Conservation (phyloP, 306 rosid species). For the Gynostemma pentaphyllum region DNA sequence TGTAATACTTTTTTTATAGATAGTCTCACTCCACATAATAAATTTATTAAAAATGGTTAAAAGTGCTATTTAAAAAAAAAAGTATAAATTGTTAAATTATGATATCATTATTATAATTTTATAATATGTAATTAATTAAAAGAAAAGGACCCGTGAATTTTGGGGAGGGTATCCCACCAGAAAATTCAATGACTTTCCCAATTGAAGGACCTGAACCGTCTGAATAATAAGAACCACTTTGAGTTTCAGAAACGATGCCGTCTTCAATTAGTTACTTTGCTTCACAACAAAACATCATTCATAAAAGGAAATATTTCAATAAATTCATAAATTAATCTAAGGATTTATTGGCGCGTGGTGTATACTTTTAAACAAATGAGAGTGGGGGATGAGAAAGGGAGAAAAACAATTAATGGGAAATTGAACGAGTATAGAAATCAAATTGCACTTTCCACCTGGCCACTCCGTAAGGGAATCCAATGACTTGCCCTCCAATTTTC, state of each 20-base stretch:
- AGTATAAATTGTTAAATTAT: too few relatives aligned
- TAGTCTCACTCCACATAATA: too few relatives aligned
- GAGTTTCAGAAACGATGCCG: slow-evolving; percentile 5
- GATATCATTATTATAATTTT: too few relatives aligned
- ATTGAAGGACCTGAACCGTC: not conserved
- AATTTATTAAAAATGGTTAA: not conserved
- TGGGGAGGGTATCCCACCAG: not conserved
- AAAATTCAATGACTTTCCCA: slow-evolving; percentile 6
- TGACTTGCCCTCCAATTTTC: slow-evolving; percentile 6
- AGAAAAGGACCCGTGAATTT: not conserved
- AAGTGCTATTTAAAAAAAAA: too few relatives aligned
- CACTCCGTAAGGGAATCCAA: slow-evolving; percentile 13
- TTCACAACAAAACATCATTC: not conserved
- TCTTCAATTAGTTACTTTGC: not conserved
- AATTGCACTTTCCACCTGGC: slow-evolving; percentile 9
- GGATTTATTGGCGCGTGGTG: not conserved
- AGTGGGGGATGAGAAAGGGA: not conserved
- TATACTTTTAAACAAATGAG: not conserved
- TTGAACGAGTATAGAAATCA: not conserved
- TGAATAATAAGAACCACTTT: not conserved
- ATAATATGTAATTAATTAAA: too few relatives aligned
- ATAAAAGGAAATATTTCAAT: not conserved
- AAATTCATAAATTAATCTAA: too few relatives aligned
- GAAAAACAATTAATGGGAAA: not conserved
- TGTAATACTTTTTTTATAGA: too few relatives aligned